These are phyloP conservation scores for Scheffersomyces amazonensis DNA, from an alignment of 805 yeast genomes.

Conservation along the genomic window DNA sequence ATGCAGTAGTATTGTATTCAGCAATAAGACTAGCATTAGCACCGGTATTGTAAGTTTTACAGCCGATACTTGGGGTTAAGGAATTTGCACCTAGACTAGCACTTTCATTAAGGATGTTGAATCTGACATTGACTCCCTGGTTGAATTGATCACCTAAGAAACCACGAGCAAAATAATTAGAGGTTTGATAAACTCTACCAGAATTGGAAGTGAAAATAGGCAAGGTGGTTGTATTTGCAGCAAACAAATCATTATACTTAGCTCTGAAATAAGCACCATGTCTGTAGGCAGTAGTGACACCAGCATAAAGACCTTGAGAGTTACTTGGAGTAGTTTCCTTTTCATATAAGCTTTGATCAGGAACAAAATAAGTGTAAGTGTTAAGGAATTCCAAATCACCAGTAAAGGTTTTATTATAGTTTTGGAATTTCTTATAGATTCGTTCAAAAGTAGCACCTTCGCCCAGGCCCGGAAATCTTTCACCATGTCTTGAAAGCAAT, in stretches of 20 bases:
- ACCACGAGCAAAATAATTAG: conserved; percentile 56
- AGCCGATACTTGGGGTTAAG: conserved; percentile 51
- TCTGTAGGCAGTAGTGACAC: conserved; percentile 45
- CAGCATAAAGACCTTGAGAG: conserved; percentile 46
- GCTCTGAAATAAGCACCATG: conserved; percentile 50
- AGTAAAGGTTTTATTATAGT: conserved; percentile 24
- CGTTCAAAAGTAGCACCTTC: conserved; percentile 26
- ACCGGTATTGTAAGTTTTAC: conserved; percentile 32
- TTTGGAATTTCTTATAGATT: conserved; percentile 21
- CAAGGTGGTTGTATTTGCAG: conserved; percentile 24
- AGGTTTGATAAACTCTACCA: conserved; percentile 54
- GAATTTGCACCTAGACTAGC: conserved; percentile 53
- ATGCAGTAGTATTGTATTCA: conserved; percentile 32
- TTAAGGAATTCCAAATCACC: conserved; percentile 56
- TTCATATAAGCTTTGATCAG: conserved; percentile 37
- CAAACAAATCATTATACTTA: conserved; percentile 48
- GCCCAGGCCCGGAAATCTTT: conserved; percentile 49
- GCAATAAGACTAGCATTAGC: conserved; percentile 18
- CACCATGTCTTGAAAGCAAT: conserved; percentile 74
- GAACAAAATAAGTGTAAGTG: conserved; percentile 50
- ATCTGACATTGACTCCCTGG: conserved; percentile 22
- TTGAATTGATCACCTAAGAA: conserved; percentile 48
- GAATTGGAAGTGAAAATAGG: conserved; percentile 57
- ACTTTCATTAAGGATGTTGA: conserved; percentile 46
- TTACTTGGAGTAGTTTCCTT: conserved; percentile 49